Conservation (phyloP, 2,329 filamentous ascomycete species). For the Drechslera avenae region DNA sequence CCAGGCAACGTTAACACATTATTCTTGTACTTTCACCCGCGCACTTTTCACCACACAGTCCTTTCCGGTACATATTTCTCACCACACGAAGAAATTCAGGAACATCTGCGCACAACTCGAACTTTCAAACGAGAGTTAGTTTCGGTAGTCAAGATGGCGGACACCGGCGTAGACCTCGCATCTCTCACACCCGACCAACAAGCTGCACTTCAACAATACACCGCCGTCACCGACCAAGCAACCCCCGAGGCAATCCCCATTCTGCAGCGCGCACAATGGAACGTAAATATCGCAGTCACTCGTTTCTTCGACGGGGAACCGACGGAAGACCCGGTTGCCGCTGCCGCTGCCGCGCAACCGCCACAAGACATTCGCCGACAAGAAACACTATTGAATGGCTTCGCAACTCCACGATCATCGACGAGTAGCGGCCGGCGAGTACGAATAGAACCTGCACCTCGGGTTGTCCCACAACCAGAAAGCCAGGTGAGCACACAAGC, state of each 20-base stretch:
- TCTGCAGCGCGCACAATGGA: constrained; percentile 90
- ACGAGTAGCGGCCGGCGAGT: constrained; percentile 36
- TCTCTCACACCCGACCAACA: constrained; percentile 79
- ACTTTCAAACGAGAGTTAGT: background rate
- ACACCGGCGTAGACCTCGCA: constrained; percentile 61
- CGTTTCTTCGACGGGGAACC: constrained; percentile 98
- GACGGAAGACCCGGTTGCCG: constrained; percentile 73
- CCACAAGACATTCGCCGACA: constrained; percentile 66
- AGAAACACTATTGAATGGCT: constrained; percentile 71
- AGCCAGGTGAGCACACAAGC: constrained; percentile 69
- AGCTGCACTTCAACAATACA: constrained; percentile 84
- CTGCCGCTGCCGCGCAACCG: constrained; percentile 68
- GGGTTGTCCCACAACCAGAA: constrained; percentile 78
- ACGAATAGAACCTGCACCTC: constrained; percentile 71
- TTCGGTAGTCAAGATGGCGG: constrained; percentile 40
- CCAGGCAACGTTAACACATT: constrained; percentile 17
- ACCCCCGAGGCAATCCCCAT: constrained; percentile 76
- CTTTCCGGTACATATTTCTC: constrained; percentile 15
- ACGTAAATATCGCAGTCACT: constrained; percentile 92
- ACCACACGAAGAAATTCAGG: background rate
- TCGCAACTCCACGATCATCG: constrained; percentile 42
- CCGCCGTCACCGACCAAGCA: constrained; percentile 84
- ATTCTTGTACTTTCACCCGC: constrained; percentile 5
- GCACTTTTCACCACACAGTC: constrained; percentile 19
- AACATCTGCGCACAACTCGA: background rate